A percentile compares a stretch with the other conserved stretches of the same genome.
Conservation (phyloP, 495 filamentous ascomycete genomes). For the Penicillium longicatenatum region DNA sequence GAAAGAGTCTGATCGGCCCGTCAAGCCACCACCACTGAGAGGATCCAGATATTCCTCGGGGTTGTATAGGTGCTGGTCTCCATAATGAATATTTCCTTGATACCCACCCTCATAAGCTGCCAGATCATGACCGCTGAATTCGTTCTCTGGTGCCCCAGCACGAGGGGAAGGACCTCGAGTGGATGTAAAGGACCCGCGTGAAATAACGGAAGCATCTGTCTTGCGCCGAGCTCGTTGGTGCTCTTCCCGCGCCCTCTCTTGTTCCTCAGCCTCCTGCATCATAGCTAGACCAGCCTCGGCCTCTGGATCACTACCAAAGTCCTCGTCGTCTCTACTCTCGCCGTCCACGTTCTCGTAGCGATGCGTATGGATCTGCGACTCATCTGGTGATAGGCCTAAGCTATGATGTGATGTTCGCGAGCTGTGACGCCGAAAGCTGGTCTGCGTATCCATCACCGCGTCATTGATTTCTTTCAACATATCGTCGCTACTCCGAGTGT, state of each 20-base stretch:
- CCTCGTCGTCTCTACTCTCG: too few species aligned
- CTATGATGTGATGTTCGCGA: constrained; percentile 26
- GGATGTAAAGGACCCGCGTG: constrained; percentile 30
- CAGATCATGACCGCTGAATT: constrained; percentile 73
- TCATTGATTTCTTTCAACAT: constrained; percentile 52
- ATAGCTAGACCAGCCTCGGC: constrained; percentile 83
- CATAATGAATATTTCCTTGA: constrained; percentile 71
- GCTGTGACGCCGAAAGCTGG: constrained; percentile 28
- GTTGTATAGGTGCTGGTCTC: constrained; percentile 49
- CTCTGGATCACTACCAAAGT: constrained; percentile 83
- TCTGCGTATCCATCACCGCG: constrained; percentile 40
- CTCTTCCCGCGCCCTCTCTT: constrained; percentile 61
- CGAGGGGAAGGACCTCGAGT: constrained; percentile 18
- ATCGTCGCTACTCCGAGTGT: constrained; percentile 39
- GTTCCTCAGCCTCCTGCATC: constrained; percentile 81
- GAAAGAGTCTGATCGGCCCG: constrained; percentile 32
- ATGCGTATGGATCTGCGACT: constrained; percentile 53
- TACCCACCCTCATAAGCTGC: constrained; percentile 74
- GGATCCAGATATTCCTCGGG: constrained; percentile 27
- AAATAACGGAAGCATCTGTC: constrained; percentile 40
- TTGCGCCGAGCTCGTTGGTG: constrained; percentile 47
- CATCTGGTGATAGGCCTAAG: constrained; percentile 41
- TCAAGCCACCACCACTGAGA: constrained; percentile 12
- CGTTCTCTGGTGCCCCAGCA: constrained; percentile 54
- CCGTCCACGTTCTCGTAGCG: constrained; percentile 51